Evolutionary conservation across 192 early-diverging fungal genomes (phyloP), one percentile per base, ranked within the genome.

Genomic region (Entomortierella parvispora): DNA sequence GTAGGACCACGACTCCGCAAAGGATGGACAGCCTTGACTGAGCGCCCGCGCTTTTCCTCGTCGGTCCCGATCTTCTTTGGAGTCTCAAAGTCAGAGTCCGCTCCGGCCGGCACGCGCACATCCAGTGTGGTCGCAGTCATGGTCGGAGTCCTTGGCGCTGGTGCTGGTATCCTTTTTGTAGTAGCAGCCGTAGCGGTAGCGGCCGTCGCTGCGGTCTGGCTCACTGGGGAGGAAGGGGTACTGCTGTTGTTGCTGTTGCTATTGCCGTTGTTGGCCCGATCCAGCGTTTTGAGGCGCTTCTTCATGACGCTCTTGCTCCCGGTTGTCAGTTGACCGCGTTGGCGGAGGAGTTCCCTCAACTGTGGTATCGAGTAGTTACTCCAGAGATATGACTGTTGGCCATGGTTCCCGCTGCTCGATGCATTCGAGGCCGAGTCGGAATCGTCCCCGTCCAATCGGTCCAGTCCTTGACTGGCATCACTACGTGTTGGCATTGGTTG

Each of bases 321-420:
- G 4, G 74, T 64, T 8, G 65, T 77, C 18, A 68, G 66, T 29
- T 68, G 74, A 17, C 74, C 74, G 26, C 66, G 65, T 40, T 77
- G 74, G 20, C 61, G 65, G 26, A 66, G 50, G 2, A 77, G 66
- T 17, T 77, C 74, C 25, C 74, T 58, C 32, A 77, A 23, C 32
- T 77, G 74, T 53, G 53, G 59, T 34, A 68, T 46, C 18, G 74
- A 68, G 49, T 64, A 68, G 49, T 77, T 62, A 42, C 65, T 77
- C 74, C 74, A 77, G 17, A 46, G 60, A 47, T 77, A 77, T 25
- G 61, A 34, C 26, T 68, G 65, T 12, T 59, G 48, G 17, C 34
- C 34, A 23, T 47, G 26, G 33, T 20, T 31, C 17, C 28, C 53
- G 15, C 52, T 25, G 28, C 34, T 53, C 14, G 62, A 65, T 8